Evolutionary conservation across 257 asterid genomes (phyloP).

Genomic region (Echites panduratus): DNA sequence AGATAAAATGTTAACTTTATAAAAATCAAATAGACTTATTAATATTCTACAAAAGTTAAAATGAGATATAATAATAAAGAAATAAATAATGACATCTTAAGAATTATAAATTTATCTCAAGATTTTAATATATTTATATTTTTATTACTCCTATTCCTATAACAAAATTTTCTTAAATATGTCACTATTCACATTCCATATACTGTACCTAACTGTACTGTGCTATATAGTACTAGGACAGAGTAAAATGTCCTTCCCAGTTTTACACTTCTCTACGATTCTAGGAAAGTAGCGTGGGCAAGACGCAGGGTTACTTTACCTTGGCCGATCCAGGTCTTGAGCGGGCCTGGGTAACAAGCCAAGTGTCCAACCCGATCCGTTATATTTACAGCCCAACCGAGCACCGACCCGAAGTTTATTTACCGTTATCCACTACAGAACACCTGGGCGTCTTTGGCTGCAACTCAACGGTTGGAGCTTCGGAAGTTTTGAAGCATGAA

Average conservation of each 20-base stretch:
- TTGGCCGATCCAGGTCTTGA: background rate
- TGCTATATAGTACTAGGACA: no score
- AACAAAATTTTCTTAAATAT: no score
- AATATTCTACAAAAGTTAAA: no score
- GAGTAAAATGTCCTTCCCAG: background rate
- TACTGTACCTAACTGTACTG: no score
- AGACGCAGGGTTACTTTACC: background rate
- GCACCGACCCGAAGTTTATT: background rate
- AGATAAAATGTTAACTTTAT: no score
- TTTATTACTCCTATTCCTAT: no score
- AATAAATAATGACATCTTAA: no score
- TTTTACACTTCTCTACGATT: background rate
- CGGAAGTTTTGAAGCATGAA: slow-evolving; percentile 34
- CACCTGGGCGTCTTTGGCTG: background rate
- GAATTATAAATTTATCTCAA: no score
- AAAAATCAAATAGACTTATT: no score
- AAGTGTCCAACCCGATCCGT: background rate
- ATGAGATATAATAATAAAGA: no score
- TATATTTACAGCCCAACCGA: background rate
- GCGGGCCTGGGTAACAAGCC: background rate
- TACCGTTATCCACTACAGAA: slow-evolving; percentile 6
- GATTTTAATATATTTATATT: no score
- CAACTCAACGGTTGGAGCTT: slow-evolving; percentile 3
- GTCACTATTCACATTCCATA: no score
- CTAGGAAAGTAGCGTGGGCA: background rate